Evolutionary conservation across 2,329 filamentous ascomycete genomes (phyloP).

Genomic region (Talaromyces rugulosus): DNA sequence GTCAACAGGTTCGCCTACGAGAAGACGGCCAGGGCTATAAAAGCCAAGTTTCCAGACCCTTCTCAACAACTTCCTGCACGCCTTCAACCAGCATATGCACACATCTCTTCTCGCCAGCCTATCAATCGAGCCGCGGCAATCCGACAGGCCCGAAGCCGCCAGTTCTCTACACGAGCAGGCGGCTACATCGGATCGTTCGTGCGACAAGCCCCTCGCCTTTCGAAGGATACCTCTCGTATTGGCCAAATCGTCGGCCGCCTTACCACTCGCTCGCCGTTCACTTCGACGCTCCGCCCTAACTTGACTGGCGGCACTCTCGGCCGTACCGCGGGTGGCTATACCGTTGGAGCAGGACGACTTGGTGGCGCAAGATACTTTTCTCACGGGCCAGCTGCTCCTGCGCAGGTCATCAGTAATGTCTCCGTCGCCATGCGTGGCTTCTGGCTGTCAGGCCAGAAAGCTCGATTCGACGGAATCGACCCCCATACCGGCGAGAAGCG

Average conservation of each 20-base stretch:
- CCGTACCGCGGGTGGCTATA: slow-evolving; percentile 85
- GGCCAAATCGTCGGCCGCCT: slow-evolving; percentile 57
- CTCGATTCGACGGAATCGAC: slow-evolving; percentile 76
- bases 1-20: slow-evolving; percentile 42
- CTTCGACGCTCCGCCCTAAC: slow-evolving; percentile 83
- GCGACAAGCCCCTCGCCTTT: slow-evolving; percentile 42
- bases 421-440: slow-evolving; percentile 89
- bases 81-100: slow-evolving; percentile 58
- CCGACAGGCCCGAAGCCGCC: slow-evolving; percentile 60
- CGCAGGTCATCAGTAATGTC: slow-evolving; percentile 93
- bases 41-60: slow-evolving; percentile 39
- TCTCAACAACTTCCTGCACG: slow-evolving; percentile 40
- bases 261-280: slow-evolving; percentile 77
- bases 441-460: slow-evolving; percentile 83
- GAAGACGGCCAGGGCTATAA: slow-evolving; percentile 42
- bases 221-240: slow-evolving; percentile 54
- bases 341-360: slow-evolving; percentile 63
- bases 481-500: slow-evolving; percentile 66
- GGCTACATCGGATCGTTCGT: slow-evolving; percentile 50
- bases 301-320: slow-evolving; percentile 82
- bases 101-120: slow-evolving; percentile 54
- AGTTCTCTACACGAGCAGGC: slow-evolving; percentile 55
- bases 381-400: slow-evolving; percentile 76
- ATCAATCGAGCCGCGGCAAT: slow-evolving; percentile 60
- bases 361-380: slow-evolving; percentile 84